Evolutionary conservation across 2,329 filamentous ascomycete genomes (phyloP), one percentile per base, ranked within the genome.

Genomic region (Kalmusia sp.): DNA sequence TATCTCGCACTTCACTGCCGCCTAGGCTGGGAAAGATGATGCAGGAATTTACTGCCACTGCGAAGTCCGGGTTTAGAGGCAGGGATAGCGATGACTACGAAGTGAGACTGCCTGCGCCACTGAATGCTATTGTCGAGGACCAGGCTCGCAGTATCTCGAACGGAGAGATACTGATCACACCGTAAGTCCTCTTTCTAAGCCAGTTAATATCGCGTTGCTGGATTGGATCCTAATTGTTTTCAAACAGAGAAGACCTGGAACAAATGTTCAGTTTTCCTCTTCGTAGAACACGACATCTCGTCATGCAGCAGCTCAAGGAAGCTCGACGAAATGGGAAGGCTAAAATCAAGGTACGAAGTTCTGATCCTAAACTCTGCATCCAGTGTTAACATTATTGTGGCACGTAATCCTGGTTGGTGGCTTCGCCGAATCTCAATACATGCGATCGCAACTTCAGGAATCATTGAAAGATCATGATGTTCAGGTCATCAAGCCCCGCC

Each of bases 391-490:
- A 37, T 17, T 27, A 4, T 14, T 2, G 14, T 39, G 63, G 65
- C 65, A 51, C 7, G 17, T 69, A 0, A 63, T 69, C 50, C 28
- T 70, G 22, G 63, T 71, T 1, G 67, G 66, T 1, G 68, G 69
- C 0, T 69, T 71, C n/a, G 61, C 67, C 0, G 62, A 66, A 19
- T 65, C 60, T 0, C 53, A 62, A 0, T 71, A 69, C 34, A 60
- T 70, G 31, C 57, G 55, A 7, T 12, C 30, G 0, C 54, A 64
- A 37, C 51, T 70, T 17, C 58, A 53, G 9, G 15, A 15, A 0
- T 59, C 61, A 4, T 40, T 38, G 0, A 31, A 49, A 8, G 8
- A 4, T 1, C 33, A 53, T 4, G 39, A 33, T 1, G 22, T 67
- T 1, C 19, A 50, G 14, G 48, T 43, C 0, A 43, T 70, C n/a